These are phyloP conservation scores for Stagonosporopsis tanaceti DNA, from an alignment of 2,329 filamentous ascomycete genomes.

Conservation along the genomic window DNA sequence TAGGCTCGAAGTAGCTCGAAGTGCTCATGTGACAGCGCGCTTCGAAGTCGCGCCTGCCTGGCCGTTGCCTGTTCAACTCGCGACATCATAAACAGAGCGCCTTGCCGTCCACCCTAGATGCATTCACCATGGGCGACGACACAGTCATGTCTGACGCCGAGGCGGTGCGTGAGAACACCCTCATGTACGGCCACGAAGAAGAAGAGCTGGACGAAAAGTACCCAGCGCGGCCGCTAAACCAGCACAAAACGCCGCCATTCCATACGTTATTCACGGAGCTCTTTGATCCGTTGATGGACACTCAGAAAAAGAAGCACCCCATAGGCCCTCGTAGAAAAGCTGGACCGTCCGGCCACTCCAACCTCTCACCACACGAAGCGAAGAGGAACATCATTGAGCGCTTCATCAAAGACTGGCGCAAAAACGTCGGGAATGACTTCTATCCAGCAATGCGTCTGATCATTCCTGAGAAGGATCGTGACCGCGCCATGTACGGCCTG, in stretches of 20 bases:
- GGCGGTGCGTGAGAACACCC: constrained; percentile 56
- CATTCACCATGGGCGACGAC: constrained; percentile 39
- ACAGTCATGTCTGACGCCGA: constrained; percentile 52
- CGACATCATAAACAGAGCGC: constrained; percentile 11
- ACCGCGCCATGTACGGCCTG: constrained; percentile 89
- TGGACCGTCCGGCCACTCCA: constrained; percentile 66
- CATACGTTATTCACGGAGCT: constrained; percentile 77
- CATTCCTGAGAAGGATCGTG: constrained; percentile 89
- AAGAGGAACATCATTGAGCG: constrained; percentile 81
- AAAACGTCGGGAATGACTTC: constrained; percentile 88
- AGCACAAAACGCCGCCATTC: constrained; percentile 80
- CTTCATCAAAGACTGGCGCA: constrained; percentile 87
- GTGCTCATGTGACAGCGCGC: constrained; percentile 28
- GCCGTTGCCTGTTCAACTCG: constrained; percentile 18
- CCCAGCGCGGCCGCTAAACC: constrained; percentile 82
- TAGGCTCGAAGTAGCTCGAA: constrained; percentile 12
- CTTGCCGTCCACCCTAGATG: constrained; percentile 19
- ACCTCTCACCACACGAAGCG: constrained; percentile 76
- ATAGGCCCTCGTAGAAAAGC: constrained; percentile 64
- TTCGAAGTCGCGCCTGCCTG: constrained; percentile 17
- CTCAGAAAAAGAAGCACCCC: constrained; percentile 74
- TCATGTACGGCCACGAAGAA: constrained; percentile 58
- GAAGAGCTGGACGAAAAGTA: constrained; percentile 63
- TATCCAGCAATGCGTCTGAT: constrained; percentile 93
- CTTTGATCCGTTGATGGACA: constrained; percentile 82